Evolutionary conservation across 2,329 filamentous ascomycete species (phyloP).

Genomic region (Plectosphaerella plurivora): DNA sequence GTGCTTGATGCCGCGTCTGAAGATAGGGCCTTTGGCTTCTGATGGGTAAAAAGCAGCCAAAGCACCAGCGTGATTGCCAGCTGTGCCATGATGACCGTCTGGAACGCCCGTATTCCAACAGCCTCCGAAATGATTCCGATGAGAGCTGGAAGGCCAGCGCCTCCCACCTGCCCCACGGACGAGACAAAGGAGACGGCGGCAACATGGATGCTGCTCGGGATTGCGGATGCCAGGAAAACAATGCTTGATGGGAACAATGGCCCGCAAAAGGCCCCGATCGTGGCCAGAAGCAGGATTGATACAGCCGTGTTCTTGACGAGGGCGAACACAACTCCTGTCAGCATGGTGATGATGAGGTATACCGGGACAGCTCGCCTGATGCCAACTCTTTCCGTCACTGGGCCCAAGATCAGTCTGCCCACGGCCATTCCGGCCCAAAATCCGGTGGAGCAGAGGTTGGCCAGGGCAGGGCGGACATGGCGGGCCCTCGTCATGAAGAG

Average conservation of each 20-base stretch:
- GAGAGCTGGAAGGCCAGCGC: conserved; percentile 34
- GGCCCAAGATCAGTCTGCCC: conserved; percentile 28
- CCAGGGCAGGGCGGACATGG: conserved; percentile 25
- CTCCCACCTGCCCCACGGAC: conserved; percentile 37
- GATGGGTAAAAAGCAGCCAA: conserved; percentile 8
- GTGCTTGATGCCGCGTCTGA: too few relatives aligned
- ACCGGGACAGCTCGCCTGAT: conserved; percentile 9
- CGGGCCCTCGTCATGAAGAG: conserved; percentile 38
- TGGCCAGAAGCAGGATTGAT: conserved; percentile 4
- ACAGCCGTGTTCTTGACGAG: conserved; percentile 1
- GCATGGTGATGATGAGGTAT: conserved; percentile 1
- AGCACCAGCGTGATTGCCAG: conserved; percentile 11
- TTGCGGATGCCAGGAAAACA: conserved; percentile 1
- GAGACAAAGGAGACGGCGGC: conserved; percentile 37
- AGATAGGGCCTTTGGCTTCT: too few relatives aligned
- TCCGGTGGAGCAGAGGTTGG: conserved; percentile 33
- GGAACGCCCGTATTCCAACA: conserved; percentile 31
- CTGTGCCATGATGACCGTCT: conserved; percentile 19
- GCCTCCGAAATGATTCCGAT: conserved; percentile 34
- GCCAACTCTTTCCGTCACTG: conserved; percentile 24
- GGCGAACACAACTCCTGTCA: conserved; percentile 1
- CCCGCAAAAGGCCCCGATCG: conserved; percentile 10
- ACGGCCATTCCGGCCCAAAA: conserved; percentile 40
- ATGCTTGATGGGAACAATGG: conserved; percentile 10
- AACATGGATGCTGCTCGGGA: conserved; percentile 28